A percentile compares a stretch with the other conserved stretches of the same genome.
Evolutionary conservation across 1,284 basidiomycete genomes (phyloP).

Genomic region (Prillingera fragicola): DNA sequence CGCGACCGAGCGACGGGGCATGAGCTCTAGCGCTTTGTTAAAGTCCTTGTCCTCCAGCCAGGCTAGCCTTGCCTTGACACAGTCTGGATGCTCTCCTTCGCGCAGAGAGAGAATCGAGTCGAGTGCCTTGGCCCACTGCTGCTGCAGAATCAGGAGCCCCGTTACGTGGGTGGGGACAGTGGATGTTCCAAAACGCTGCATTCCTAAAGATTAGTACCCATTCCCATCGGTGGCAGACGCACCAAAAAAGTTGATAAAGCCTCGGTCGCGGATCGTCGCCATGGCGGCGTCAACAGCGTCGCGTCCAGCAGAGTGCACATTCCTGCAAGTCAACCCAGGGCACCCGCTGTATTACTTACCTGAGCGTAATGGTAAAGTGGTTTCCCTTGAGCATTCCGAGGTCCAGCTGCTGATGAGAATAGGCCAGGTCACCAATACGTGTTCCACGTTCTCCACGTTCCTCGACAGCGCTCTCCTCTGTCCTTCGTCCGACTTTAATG

Average conservation of each 20-base stretch:
- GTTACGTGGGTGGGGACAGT: slow-evolving; percentile 91
- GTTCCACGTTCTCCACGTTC: slow-evolving; percentile 84
- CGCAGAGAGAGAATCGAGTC: slow-evolving; percentile 74
- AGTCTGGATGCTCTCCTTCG: slow-evolving; percentile 84
- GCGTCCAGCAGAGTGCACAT: slow-evolving; percentile 67
- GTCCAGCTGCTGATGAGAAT: slow-evolving; percentile 73
- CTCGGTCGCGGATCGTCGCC: slow-evolving; percentile 71
- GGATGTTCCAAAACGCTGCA: slow-evolving; percentile 98
- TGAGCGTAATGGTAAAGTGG: slow-evolving; percentile 85
- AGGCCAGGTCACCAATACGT: slow-evolving; percentile 80
- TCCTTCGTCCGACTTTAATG: slow-evolving; percentile 55
- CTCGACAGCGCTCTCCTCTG: slow-evolving; percentile 56
- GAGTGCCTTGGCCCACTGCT: slow-evolving; percentile 82
- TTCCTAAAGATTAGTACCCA: slow-evolving; percentile 54
- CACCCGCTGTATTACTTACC: slow-evolving; percentile 54
- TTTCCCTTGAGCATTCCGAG: slow-evolving; percentile 95
- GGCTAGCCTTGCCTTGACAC: slow-evolving; percentile 67
- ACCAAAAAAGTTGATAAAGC: slow-evolving; percentile 99
- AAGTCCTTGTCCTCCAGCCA: slow-evolving; percentile 75
- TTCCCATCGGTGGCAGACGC: slow-evolving; percentile 15
- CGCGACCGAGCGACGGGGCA: slow-evolving; percentile 85
- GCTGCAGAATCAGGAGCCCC: slow-evolving; percentile 79
- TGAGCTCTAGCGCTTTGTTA: slow-evolving; percentile 67
- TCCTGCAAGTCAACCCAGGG: slow-evolving; percentile 52
- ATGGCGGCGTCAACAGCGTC: slow-evolving; percentile 70